Percentiles rank a stretch among this genome's conserved stretches.
Conservation (phyloP, 1,284 basidiomycete species). For the Melampsora larici-populina region DNA sequence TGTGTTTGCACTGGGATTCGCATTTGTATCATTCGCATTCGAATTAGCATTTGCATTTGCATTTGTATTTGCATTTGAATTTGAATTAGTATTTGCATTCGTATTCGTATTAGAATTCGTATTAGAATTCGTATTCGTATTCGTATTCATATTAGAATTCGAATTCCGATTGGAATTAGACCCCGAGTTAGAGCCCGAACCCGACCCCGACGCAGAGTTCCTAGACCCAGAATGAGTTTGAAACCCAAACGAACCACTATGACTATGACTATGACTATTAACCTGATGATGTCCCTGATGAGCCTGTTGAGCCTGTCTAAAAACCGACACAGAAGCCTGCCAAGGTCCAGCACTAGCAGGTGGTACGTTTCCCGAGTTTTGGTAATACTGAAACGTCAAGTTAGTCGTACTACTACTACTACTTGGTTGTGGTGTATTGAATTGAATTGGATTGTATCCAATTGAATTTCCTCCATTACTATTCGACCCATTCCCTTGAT, state of each 20-base stretch:
- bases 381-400: background rate
- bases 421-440: slow-evolving; percentile 12
- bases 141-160: background rate
- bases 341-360: slow-evolving; percentile 39
- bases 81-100: too few relatives aligned
- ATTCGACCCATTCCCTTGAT: slow-evolving; percentile 4
- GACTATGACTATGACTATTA: slow-evolving; percentile 37
- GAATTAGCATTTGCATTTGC: too few relatives aligned
- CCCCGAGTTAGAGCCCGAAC: background rate
- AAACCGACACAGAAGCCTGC: slow-evolving; percentile 17
- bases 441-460: slow-evolving; percentile 7
- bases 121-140: background rate
- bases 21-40: too few relatives aligned
- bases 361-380: background rate
- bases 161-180: background rate
- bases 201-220: background rate
- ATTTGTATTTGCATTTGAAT: too few relatives aligned
- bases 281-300: background rate
- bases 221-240: slow-evolving; percentile 5
- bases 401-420: slow-evolving; percentile 1
- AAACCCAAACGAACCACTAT: slow-evolving; percentile 35
- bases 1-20: too few relatives aligned
- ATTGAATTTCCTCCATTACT: background rate
- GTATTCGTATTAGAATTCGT: too few relatives aligned
- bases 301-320: background rate